Base-by-base conservation (phyloP, 257 asterid genomes). In the Fraxinus cuspidata region DNA sequence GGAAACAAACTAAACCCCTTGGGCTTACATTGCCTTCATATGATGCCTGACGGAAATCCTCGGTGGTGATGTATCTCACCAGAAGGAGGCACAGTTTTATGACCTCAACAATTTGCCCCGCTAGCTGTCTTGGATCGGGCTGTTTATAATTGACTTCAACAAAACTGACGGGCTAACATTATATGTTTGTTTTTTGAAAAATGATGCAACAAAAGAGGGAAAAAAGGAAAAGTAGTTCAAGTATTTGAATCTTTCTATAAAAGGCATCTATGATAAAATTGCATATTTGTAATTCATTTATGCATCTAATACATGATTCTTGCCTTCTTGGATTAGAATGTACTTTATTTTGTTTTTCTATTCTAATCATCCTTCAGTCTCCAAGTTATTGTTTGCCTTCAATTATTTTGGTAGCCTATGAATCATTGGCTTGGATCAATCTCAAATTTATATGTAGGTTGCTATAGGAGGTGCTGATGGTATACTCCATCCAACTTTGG, bases 381-480 rank as follows among this genome's bases (percentile, higher is more conserved):
- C 35, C 31, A 19, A 7, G 1, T 2, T 18, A 5, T 16, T 7
- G 29, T 12, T 18, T 11, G 12, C 12, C 31, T 23, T 40, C 47
- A 23, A 21, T 47, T 76, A 75, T 29, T 53, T 77, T 53, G 29
- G 42, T 78, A 49, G 73, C 16, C 58, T 4, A 21, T 38, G 71
- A 9, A 18, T 19, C 31, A 31, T 21, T 72, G 63, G 67, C 69
- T 12, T 53, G 49, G 31, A 37, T 79, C 56, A 19, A 53, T 56
- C 51, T 19, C 60, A 28, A 49, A 67, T 11, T 81, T 84, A 53
- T 63, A 16, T 37, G 38, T 75, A 94, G 98, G 96, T 92, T 23
- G 95, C 90, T 16, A 78, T 81, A 34, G 99, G 97, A 28, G 97
- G 96, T 35, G 89, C 91, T 25, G 96, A 89, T 77, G 83, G 86